Percentiles rank a stretch among this genome's conserved stretches.
Conservation (phyloP, 192 early-diverging fungal genomes). For the Jimgerdemannia flammicorona region DNA sequence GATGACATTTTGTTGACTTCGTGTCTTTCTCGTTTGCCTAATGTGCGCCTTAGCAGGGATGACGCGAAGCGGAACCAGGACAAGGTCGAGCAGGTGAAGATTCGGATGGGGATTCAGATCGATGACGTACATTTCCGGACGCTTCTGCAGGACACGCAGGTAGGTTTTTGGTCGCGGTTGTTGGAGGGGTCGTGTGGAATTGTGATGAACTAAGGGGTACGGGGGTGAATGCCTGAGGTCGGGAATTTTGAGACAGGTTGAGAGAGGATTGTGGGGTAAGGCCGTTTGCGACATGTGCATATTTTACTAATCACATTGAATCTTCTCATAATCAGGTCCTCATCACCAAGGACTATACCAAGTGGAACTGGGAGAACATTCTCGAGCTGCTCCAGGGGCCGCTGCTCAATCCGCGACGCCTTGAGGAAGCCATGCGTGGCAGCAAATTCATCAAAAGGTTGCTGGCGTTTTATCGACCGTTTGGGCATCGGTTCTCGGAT, state of each 20-base stretch:
- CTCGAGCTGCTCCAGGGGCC: slow-evolving; percentile 76
- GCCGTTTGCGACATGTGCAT: no score
- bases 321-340: slow-evolving; percentile 43
- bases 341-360: slow-evolving; percentile 65
- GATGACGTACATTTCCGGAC: slow-evolving; percentile 69
- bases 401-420: slow-evolving; percentile 60
- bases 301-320: no score
- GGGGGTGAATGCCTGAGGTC: no score
- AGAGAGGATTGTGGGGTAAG: no score
- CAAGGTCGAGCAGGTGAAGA: slow-evolving; percentile 53
- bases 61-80: slow-evolving; percentile 24
- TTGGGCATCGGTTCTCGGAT: slow-evolving; percentile 67
- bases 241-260: no score
- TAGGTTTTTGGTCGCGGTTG: slow-evolving; percentile 5
- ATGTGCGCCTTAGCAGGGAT: neutral
- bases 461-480: slow-evolving; percentile 69
- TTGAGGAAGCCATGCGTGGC: slow-evolving; percentile 71
- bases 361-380: slow-evolving; percentile 79
- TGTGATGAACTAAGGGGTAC: no score
- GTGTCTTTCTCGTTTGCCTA: neutral
- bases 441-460: slow-evolving; percentile 72
- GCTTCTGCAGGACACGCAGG: slow-evolving; percentile 68
- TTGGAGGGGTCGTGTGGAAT: no score
- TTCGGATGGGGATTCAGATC: slow-evolving; percentile 55
- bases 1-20: no score